Percentiles rank a stretch among this genome's conserved stretches.
These are phyloP conservation scores for Boletus rufocinnamomeus DNA, from an alignment of 768 basidiomycete species.

Conservation along the genomic window DNA sequence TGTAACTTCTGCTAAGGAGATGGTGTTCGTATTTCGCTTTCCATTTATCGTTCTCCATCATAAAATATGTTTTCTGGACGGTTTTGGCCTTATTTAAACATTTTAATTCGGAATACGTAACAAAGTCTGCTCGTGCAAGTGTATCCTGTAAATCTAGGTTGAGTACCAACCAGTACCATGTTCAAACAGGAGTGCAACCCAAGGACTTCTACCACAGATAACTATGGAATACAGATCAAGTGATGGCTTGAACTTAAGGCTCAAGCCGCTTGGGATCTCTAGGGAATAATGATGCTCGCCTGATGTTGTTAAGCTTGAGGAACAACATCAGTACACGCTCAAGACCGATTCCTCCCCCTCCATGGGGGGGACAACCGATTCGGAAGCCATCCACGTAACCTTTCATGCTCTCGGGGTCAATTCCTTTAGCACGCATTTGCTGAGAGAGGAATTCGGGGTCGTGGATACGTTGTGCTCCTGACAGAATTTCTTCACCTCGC, in stretches of 20 bases:
- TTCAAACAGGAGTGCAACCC: neutral
- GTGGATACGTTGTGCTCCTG: slow-evolving; percentile 97
- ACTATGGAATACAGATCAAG: neutral
- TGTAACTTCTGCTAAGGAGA: slow-evolving; percentile 25
- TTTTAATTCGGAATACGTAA: slow-evolving; percentile 30
- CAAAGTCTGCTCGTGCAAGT: slow-evolving; percentile 20
- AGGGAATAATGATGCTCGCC: slow-evolving; percentile 91
- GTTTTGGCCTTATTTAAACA: slow-evolving; percentile 17
- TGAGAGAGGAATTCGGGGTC: slow-evolving; percentile 78
- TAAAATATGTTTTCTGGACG: slow-evolving; percentile 29
- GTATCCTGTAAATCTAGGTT: slow-evolving; percentile 24
- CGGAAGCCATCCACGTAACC: slow-evolving; percentile 93
- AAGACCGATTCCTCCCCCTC: slow-evolving; percentile 93
- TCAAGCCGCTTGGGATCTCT: slow-evolving; percentile 94
- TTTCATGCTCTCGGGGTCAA: slow-evolving; percentile 91
- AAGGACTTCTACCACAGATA: neutral
- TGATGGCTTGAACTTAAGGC: slow-evolving; percentile 49
- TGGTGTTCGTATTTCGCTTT: slow-evolving; percentile 28
- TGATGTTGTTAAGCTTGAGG: slow-evolving; percentile 94
- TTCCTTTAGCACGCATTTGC: slow-evolving; percentile 84
- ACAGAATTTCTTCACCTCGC: slow-evolving; percentile 98
- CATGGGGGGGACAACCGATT: slow-evolving; percentile 94
- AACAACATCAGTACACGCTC: slow-evolving; percentile 98
- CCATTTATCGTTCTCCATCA: slow-evolving; percentile 20
- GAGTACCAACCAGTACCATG: slow-evolving; percentile 10